phyloP scores from a whole-genome alignment of 2,329 filamentous ascomycete genomes.

The Colletotrichum tropicicola region DNA sequence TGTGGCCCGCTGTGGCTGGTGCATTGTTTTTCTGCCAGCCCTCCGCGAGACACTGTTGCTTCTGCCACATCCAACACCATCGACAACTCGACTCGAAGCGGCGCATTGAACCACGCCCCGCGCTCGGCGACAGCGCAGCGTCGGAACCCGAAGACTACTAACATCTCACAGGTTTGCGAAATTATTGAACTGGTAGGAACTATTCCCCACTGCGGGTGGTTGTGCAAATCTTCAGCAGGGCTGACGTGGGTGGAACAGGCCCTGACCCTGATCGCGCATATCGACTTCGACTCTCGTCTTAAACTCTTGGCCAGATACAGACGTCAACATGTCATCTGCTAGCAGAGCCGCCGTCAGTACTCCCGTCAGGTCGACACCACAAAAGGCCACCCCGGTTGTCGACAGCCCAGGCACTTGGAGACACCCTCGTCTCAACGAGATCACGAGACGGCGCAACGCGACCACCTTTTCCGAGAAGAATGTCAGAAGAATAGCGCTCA shows the following conservation, averaged over 20 bases:
- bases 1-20: conserved; percentile 25
- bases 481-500: conserved; percentile 74
- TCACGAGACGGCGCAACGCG: conserved; percentile 81
- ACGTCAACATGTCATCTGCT: conserved; percentile 40
- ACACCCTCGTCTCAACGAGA: conserved; percentile 89
- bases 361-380: conserved; percentile 52
- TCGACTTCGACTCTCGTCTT: conserved; percentile 1
- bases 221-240: neutral
- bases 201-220: neutral
- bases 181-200: conserved; percentile 2
- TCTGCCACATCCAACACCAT: conserved; percentile 16
- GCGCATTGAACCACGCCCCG: conserved; percentile 28
- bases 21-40: conserved; percentile 30
- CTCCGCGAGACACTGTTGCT: neutral
- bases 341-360: conserved; percentile 35
- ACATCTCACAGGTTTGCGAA: conserved; percentile 31
- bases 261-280: conserved; percentile 15
- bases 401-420: conserved; percentile 85
- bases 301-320: neutral
- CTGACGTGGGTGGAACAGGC: conserved; percentile 21
- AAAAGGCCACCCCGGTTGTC: conserved; percentile 39
- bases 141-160: conserved; percentile 33
- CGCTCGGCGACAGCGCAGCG: conserved; percentile 28
- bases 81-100: conserved; percentile 25
- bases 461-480: conserved; percentile 83